A percentile compares a stretch with the other conserved stretches of the same genome.
Evolutionary conservation across 1,139 yeast genomes (phyloP).

Genomic region (Arxiozyma slooffiae): DNA sequence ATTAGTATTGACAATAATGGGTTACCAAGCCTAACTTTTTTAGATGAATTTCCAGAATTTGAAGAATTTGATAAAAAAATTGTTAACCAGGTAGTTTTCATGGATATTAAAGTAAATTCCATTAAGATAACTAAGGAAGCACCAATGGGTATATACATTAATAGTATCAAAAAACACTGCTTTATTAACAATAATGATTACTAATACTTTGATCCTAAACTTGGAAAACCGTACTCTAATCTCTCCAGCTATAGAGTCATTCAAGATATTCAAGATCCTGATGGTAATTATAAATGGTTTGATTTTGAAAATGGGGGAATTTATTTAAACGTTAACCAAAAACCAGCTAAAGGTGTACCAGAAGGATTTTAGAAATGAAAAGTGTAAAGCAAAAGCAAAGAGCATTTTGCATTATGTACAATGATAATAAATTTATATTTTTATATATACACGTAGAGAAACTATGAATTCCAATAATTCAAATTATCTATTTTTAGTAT

Average conservation of each 20-base stretch:
- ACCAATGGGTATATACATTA: constrained; percentile 59
- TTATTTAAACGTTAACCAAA: constrained; percentile 43
- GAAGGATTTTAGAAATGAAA: constrained; percentile 45
- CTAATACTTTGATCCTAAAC: constrained; percentile 75
- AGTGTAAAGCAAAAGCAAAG: background rate
- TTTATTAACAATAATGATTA: constrained; percentile 72
- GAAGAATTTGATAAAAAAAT: constrained; percentile 50
- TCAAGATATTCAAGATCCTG: constrained; percentile 52
- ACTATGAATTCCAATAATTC: background rate
- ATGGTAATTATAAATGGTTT: constrained; percentile 51
- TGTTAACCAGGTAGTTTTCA: constrained; percentile 33
- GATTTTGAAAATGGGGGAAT: constrained; percentile 59
- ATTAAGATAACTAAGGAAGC: constrained; percentile 53
- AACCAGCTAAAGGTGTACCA: constrained; percentile 83
- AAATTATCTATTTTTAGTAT: constrained; percentile 11
- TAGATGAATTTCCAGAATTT: constrained; percentile 51
- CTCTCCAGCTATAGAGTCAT: constrained; percentile 69
- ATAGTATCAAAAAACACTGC: constrained; percentile 54
- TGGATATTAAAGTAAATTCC: constrained; percentile 37
- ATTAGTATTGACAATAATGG: constrained; percentile 3
- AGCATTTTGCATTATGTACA: background rate
- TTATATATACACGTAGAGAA: background rate
- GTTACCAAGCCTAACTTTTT: constrained; percentile 29
- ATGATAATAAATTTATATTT: too few species aligned
- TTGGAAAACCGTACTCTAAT: constrained; percentile 76